A percentile compares a stretch with the other conserved stretches of the same genome.
Evolutionary conservation across 176 grass and related monocot genomes (phyloP).

Genomic region (Ananas comosus): DNA sequence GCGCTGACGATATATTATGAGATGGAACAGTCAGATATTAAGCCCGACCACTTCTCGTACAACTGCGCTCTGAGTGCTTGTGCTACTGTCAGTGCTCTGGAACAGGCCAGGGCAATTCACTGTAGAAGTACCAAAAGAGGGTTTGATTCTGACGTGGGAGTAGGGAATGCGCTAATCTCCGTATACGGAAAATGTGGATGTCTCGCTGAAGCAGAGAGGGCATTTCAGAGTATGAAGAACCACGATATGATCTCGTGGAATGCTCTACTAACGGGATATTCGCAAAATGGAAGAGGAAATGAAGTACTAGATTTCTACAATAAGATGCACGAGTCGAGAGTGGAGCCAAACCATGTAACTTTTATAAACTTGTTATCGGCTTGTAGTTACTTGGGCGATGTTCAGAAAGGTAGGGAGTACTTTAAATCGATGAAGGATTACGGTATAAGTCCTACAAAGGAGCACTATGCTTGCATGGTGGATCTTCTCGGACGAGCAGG

Average conservation of each 20-base stretch:
- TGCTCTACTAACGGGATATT: constrained; percentile 26
- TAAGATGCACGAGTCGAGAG: constrained; percentile 17
- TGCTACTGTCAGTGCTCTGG: constrained; percentile 11
- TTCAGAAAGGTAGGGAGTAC: constrained; percentile 8
- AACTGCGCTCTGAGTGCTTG: constrained; percentile 22
- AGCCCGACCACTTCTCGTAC: constrained; percentile 22
- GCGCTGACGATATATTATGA: constrained; percentile 10
- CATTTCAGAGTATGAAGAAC: constrained; percentile 6
- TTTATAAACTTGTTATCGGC: constrained; percentile 23
- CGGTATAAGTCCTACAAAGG: constrained; percentile 12
- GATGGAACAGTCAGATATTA: constrained; percentile 19
- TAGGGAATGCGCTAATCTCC: constrained; percentile 18
- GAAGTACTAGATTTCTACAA: constrained; percentile 15
- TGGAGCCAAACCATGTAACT: constrained; percentile 16
- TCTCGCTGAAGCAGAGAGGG: constrained; percentile 14
- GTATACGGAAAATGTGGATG: constrained; percentile 26
- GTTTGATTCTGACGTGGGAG: constrained; percentile 19
- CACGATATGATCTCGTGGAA: constrained; percentile 24
- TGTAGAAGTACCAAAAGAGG: constrained; percentile 17
- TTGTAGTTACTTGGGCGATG: constrained; percentile 17
- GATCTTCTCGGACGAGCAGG: constrained; percentile 28
- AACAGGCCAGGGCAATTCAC: constrained; percentile 23
- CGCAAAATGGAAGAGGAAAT: constrained; percentile 20
- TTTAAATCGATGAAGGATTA: constrained; percentile 13
- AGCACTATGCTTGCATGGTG: constrained; percentile 23